These are phyloP conservation scores for Taphrina deformans DNA, from an alignment of 1,139 yeast species.

Conservation along the genomic window DNA sequence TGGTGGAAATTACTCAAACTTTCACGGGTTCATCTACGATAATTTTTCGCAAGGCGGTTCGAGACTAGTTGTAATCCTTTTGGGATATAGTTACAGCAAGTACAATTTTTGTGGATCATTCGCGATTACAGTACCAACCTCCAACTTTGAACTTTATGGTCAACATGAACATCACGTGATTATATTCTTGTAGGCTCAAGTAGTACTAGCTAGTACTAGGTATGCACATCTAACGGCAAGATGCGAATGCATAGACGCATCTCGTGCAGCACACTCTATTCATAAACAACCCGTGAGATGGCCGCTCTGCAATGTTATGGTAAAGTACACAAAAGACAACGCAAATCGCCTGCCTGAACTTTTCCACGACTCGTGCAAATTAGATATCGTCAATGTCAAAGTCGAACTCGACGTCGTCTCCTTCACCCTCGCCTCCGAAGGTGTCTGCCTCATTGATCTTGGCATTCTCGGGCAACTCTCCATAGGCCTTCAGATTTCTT, in stretches of 20 bases:
- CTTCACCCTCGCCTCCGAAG: constrained; percentile 90
- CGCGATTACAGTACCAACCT: neutral
- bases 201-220: neutral
- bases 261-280: neutral
- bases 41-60: no score
- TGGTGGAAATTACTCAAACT: no score
- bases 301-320: neutral
- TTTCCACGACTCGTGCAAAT: constrained; percentile 3
- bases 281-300: neutral
- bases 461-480: constrained; percentile 87
- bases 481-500: constrained; percentile 89
- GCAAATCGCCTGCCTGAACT: constrained; percentile 9
- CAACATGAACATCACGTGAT: no score
- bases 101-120: neutral
- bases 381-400: constrained; percentile 81
- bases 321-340: constrained; percentile 8
- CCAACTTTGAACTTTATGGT: no score
- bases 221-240: neutral
- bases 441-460: constrained; percentile 97
- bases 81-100: no score
- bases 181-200: neutral
- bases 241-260: neutral
- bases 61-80: no score
- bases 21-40: no score
- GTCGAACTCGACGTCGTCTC: constrained; percentile 94